These are phyloP conservation scores for Jaltomata sinuosa DNA, from an alignment of 257 asterid species.

Conservation along the genomic window DNA sequence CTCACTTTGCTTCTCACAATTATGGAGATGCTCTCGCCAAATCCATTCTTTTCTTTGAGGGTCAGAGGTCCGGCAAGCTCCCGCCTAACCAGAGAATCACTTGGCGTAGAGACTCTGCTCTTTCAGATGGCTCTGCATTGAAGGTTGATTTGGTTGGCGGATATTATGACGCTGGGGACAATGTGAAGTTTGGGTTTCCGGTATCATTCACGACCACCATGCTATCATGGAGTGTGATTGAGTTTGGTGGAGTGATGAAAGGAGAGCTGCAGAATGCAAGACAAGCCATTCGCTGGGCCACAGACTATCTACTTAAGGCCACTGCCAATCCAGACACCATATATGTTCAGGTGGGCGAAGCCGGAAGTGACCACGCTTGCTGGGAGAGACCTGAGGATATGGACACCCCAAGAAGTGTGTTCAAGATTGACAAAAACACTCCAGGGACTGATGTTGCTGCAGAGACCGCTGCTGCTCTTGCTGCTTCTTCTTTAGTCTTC, in stretches of 20 bases:
- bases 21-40: no score
- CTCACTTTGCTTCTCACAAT: constrained; percentile 52
- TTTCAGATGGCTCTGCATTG: constrained; percentile 81
- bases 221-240: constrained; percentile 99
- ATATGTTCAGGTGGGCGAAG: no score
- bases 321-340: constrained; percentile 75
- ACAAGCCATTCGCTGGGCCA: constrained; percentile 83
- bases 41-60: no score
- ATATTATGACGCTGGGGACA: no score
- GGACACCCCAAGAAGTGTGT: constrained; percentile 83
- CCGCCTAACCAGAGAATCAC: no score
- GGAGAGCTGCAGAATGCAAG: constrained; percentile 72
- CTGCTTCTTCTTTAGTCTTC: constrained; percentile 91
- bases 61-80: no score
- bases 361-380: constrained; percentile 70
- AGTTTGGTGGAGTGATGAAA: constrained; percentile 89
- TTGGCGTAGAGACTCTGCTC: constrained; percentile 89
- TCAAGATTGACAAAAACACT: constrained; percentile 69
- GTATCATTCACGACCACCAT: constrained; percentile 98
- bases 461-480: constrained; percentile 97
- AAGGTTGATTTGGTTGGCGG: no score
- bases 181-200: no score
- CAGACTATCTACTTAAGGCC: constrained; percentile 94
- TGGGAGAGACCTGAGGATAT: no score
- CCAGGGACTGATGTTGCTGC: constrained; percentile 98